Conservation (phyloP, 176 grass and related monocot genomes). For the Elaeis guineensis region DNA sequence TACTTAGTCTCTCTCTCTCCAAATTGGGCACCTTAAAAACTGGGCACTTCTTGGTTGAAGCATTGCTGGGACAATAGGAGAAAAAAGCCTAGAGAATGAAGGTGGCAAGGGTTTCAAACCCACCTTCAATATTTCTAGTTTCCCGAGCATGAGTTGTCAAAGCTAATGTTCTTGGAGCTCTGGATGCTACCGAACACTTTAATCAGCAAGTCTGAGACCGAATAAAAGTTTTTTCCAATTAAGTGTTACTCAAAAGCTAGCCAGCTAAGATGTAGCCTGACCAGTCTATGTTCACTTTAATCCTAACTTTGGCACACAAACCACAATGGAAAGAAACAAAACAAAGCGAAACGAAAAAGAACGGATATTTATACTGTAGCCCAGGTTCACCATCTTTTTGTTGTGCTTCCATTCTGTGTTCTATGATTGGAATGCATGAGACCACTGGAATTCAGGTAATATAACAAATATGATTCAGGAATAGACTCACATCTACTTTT, state of each 20-base stretch:
- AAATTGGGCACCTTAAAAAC: background rate
- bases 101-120: background rate
- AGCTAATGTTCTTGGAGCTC: constrained; percentile 24
- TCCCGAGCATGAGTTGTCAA: constrained; percentile 25
- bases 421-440: no score
- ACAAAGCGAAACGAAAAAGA: no score
- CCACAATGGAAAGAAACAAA: constrained; percentile 17
- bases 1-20: background rate
- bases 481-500: no score
- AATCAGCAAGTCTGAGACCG: constrained; percentile 31
- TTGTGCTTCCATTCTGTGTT: no score
- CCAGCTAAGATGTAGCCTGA: constrained; percentile 33
- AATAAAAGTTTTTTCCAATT: constrained; percentile 28
- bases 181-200: constrained; percentile 49
- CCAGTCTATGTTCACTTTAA: constrained; percentile 15
- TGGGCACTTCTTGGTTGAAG: constrained; percentile 1
- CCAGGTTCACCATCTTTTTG: no score
- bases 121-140: constrained; percentile 4
- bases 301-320: constrained; percentile 43
- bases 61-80: constrained; percentile 15
- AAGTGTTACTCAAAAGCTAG: constrained; percentile 48
- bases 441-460: no score
- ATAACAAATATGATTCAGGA: no score
- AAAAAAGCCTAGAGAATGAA: constrained; percentile 24
- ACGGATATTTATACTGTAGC: no score